phyloP scores from a whole-genome alignment of 345 rosid genomes.

The Euphorbia tirucalli region DNA sequence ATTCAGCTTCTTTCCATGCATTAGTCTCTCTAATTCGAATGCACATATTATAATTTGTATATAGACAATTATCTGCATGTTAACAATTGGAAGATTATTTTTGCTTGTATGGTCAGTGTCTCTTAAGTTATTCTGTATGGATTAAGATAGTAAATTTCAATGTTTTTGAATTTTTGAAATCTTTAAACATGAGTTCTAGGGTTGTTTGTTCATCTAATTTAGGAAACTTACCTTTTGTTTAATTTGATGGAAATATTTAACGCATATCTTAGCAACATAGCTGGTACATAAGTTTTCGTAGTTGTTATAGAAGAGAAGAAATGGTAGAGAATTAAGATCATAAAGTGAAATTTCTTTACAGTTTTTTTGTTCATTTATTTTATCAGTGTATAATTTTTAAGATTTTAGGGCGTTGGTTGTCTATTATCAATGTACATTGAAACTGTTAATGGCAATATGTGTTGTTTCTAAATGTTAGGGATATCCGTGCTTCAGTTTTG shows the following conservation, averaged over 20 bases:
- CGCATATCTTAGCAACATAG: constrained; percentile 1
- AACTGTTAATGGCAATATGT: too few species aligned
- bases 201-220: neutral
- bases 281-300: neutral
- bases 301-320: neutral
- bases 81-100: neutral
- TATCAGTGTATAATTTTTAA: too few species aligned
- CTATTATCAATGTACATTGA: neutral
- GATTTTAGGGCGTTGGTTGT: neutral
- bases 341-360: neutral
- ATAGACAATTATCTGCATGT: neutral
- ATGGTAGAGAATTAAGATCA: neutral
- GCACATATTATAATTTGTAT: neutral
- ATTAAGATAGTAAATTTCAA: neutral
- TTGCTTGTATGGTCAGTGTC: neutral
- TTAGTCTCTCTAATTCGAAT: neutral
- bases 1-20: too few species aligned
- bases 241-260: neutral
- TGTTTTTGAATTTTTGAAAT: neutral
- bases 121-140: neutral
- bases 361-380: neutral
- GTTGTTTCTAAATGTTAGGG: constrained; percentile 43
- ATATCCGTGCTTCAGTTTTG: constrained; percentile 77
- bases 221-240: neutral
- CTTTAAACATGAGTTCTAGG: constrained; percentile 3